Evolutionary conservation across 73 alveolate genomes (phyloP).

Genomic region (Symbiodinium pilosum): DNA sequence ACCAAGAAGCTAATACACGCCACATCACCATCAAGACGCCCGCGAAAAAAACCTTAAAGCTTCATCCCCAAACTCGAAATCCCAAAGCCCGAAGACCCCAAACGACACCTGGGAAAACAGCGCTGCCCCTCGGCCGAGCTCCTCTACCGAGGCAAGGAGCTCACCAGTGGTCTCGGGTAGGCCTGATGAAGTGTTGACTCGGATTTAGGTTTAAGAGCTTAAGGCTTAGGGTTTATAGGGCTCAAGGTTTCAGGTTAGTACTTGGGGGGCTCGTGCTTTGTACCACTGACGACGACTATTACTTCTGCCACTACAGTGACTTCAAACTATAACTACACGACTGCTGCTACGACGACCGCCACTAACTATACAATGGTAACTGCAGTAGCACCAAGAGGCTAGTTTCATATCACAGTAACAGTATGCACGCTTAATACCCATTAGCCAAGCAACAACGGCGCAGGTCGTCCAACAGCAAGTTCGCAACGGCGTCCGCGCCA

Average conservation of each 20-base stretch:
- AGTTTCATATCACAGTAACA: too few species aligned
- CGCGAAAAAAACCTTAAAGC: not conserved
- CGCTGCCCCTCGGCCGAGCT: not conserved
- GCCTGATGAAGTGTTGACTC: not conserved
- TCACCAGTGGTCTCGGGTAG: not conserved
- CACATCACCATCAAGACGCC: not conserved
- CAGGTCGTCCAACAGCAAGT: slow-evolving; percentile 5
- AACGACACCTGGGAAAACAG: not conserved
- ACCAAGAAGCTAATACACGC: not conserved
- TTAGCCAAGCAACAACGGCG: not conserved
- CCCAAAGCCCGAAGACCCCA: too few species aligned
- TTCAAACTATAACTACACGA: too few species aligned
- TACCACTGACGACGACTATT: too few species aligned
- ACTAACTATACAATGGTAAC: too few species aligned
- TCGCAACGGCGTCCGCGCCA: not conserved
- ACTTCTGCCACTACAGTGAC: too few species aligned
- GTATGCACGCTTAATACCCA: too few species aligned
- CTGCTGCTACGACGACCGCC: too few species aligned
- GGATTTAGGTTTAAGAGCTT: not conserved
- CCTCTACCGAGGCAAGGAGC: not conserved
- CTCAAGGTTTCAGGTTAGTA: not conserved
- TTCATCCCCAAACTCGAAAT: too few species aligned
- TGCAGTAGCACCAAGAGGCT: too few species aligned
- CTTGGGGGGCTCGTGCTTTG: too few species aligned
- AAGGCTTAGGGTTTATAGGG: not conserved